Evolutionary conservation across 2,329 filamentous ascomycete species (phyloP).

Genomic region (Penicillium sp.): DNA sequence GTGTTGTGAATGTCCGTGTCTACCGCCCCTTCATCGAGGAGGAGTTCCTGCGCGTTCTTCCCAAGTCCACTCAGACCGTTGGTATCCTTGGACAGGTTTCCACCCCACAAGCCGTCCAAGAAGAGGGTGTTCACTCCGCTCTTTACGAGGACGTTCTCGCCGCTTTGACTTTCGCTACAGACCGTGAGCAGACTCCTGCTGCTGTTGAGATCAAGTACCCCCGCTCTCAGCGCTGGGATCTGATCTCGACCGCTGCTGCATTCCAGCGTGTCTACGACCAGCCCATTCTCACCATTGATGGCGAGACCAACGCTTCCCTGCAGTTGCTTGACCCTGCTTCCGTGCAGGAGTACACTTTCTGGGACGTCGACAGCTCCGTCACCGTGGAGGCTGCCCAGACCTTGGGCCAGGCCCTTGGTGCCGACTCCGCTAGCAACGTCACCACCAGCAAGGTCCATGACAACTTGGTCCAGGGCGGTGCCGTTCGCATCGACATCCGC

Average conservation of each 20-base stretch:
- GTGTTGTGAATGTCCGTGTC: constrained; percentile 86
- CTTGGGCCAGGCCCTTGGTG: constrained; percentile 61
- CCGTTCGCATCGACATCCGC: constrained; percentile 80
- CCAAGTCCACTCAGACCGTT: constrained; percentile 71
- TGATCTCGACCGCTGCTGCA: constrained; percentile 45
- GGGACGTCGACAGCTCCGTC: constrained; percentile 78
- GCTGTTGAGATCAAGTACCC: constrained; percentile 90
- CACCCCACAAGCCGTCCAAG: constrained; percentile 70
- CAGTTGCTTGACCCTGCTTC: constrained; percentile 55
- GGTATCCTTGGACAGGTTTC: constrained; percentile 87
- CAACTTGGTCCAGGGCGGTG: constrained; percentile 70
- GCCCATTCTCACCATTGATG: constrained; percentile 36
- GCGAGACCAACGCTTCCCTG: constrained; percentile 43
- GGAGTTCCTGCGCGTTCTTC: constrained; percentile 81
- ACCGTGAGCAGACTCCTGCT: constrained; percentile 62
- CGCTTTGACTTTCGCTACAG: constrained; percentile 74
- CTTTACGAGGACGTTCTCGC: constrained; percentile 92
- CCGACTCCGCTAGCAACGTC: constrained; percentile 62
- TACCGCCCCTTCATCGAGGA: constrained; percentile 96
- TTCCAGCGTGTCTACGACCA: constrained; percentile 50
- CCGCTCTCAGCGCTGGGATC: constrained; percentile 66
- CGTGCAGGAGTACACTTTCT: constrained; percentile 87
- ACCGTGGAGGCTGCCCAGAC: constrained; percentile 65
- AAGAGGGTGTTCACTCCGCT: constrained; percentile 75
- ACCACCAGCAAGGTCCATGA: constrained; percentile 61